phyloP scores from a whole-genome alignment of 345 rosid species.

The Melaleuca quinquenervia region DNA sequence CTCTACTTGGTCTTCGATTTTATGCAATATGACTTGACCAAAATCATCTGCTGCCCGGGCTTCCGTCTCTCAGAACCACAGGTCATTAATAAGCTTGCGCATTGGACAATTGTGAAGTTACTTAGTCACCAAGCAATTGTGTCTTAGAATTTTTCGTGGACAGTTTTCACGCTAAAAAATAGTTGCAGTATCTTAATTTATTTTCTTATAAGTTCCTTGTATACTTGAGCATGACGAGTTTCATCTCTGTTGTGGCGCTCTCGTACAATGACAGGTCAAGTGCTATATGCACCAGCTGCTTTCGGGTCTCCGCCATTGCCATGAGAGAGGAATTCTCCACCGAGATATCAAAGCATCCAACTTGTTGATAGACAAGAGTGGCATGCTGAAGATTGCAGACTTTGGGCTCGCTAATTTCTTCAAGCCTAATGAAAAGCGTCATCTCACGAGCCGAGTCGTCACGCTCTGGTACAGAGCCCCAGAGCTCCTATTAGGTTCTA shows the following conservation, averaged over 20 bases:
- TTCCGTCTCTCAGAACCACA: slow-evolving; percentile 60
- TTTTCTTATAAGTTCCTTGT: neutral
- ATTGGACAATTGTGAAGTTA: neutral
- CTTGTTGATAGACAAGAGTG: slow-evolving; percentile 55
- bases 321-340: slow-evolving; percentile 72
- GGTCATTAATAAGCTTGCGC: slow-evolving; percentile 16
- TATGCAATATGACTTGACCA: slow-evolving; percentile 65
- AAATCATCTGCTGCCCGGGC: slow-evolving; percentile 53
- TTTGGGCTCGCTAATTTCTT: slow-evolving; percentile 70
- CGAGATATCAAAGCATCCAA: slow-evolving; percentile 79
- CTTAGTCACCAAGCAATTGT: neutral
- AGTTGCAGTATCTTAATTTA: neutral
- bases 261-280: slow-evolving; percentile 37
- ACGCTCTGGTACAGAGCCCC: slow-evolving; percentile 95
- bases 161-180: neutral
- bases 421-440: slow-evolving; percentile 34
- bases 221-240: neutral
- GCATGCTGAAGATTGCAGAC: slow-evolving; percentile 71
- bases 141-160: neutral
- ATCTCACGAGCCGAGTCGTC: slow-evolving; percentile 75
- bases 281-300: slow-evolving; percentile 80
- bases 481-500: slow-evolving; percentile 62
- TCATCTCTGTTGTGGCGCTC: neutral
- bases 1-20: slow-evolving; percentile 71
- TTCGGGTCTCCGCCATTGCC: slow-evolving; percentile 75